These are phyloP conservation scores for Globisporangium barbulae DNA, from an alignment of 352 stramenopile species.

Conservation along the genomic window DNA sequence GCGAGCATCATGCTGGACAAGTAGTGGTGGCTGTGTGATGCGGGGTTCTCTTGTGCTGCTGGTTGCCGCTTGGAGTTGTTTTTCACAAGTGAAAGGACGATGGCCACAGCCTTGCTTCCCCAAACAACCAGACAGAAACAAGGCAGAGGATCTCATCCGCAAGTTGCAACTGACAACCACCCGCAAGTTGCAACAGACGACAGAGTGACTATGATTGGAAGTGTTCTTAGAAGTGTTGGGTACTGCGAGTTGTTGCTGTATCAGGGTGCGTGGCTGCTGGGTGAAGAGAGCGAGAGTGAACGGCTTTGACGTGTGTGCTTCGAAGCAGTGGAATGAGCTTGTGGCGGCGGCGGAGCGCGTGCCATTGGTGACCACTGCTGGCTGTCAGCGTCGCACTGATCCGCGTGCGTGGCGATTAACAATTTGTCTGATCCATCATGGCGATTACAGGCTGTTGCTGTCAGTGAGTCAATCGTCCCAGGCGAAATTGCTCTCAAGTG, in stretches of 20 bases:
- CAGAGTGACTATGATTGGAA: neutral
- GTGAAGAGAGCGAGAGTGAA: neutral
- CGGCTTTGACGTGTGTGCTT: conserved; percentile 1
- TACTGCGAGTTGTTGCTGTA: neutral
- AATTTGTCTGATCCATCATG: no score
- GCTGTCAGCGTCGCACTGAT: neutral
- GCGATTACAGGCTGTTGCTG: no score
- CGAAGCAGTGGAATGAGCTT: conserved; percentile 13
- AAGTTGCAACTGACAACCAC: neutral
- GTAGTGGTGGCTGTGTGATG: neutral
- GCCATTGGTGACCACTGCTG: neutral
- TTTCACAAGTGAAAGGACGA: conserved; percentile 14
- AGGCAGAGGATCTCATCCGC: neutral
- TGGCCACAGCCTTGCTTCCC: neutral
- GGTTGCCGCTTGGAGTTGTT: conserved; percentile 15
- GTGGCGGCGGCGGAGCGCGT: conserved; percentile 6
- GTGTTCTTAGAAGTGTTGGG: neutral
- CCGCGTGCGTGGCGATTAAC: no score
- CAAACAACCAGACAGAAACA: conserved; percentile 3
- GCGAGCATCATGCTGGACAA: conserved; percentile 30
- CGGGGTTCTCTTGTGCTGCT: neutral
- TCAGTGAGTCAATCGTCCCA: no score
- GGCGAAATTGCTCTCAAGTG: no score
- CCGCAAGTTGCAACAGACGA: no score
- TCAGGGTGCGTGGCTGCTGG: neutral